Evolutionary conservation across 257 asterid species (phyloP).

Genomic region (Solanum okadae): DNA sequence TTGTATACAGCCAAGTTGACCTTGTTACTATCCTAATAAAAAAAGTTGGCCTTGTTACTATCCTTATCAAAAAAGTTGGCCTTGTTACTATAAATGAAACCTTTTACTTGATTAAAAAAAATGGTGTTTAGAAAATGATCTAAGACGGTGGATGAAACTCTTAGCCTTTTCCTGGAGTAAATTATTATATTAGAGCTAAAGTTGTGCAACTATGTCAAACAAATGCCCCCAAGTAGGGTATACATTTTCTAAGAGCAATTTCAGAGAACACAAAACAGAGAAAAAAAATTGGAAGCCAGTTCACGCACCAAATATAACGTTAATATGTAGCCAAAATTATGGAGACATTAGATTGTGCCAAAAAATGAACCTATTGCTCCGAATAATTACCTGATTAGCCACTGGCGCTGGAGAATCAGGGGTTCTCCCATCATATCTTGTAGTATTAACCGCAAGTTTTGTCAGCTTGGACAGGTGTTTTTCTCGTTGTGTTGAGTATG

Average conservation of each 20-base stretch:
- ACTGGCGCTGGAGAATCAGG: conserved; percentile 87
- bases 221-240: not conserved
- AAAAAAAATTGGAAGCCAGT: not conserved
- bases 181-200: not conserved
- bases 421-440: conserved; percentile 68
- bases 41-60: too few species aligned
- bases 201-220: not conserved
- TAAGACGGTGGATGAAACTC: not conserved
- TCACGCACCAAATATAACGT: not conserved
- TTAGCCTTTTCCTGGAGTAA: not conserved
- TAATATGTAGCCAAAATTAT: not conserved
- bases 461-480: conserved; percentile 58
- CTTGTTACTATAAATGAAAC: not conserved
- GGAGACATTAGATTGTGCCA: not conserved
- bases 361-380: not conserved
- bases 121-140: not conserved
- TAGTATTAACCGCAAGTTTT: conserved; percentile 69
- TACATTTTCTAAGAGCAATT: not conserved
- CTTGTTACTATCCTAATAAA: not conserved
- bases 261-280: not conserved
- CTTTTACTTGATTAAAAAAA: not conserved
- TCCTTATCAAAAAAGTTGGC: too few species aligned
- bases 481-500: conserved; percentile 70
- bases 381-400: conserved; percentile 57
- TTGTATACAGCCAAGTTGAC: not conserved